A percentile compares a stretch with the other conserved stretches of the same genome.
phyloP scores from a whole-genome alignment of 1,284 basidiomycete species.

The Moniliella sp. region DNA sequence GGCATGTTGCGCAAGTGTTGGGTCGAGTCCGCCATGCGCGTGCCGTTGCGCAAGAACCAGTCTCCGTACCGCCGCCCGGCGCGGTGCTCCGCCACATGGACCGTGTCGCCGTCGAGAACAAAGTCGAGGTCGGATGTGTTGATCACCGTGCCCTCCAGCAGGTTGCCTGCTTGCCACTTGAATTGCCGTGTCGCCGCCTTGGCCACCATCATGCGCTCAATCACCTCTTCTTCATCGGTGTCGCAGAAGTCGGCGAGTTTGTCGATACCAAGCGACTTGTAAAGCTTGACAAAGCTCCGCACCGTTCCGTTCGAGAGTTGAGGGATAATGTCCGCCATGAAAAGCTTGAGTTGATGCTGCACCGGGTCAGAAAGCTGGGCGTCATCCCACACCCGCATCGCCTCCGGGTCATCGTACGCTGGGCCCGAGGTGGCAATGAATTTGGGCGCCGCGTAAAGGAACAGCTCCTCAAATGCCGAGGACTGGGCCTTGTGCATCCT shows the following conservation, averaged over 20 bases:
- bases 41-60: conserved; percentile 61
- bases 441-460: conserved; percentile 79
- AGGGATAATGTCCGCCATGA: conserved; percentile 55
- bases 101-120: conserved; percentile 80
- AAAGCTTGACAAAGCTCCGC: conserved; percentile 76
- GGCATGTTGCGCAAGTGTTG: conserved; percentile 18
- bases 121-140: conserved; percentile 85
- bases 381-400: conserved; percentile 43
- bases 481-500: conserved; percentile 50
- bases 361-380: conserved; percentile 47
- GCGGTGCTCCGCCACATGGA: conserved; percentile 79
- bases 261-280: conserved; percentile 71
- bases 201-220: conserved; percentile 89
- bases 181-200: conserved; percentile 49
- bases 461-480: conserved; percentile 69
- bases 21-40: conserved; percentile 19
- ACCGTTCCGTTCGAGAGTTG: conserved; percentile 61
- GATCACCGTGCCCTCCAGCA: conserved; percentile 67
- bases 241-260: conserved; percentile 73
- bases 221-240: conserved; percentile 71
- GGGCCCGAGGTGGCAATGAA: conserved; percentile 74
- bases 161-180: conserved; percentile 46
- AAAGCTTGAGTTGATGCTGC: conserved; percentile 60
- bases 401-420: conserved; percentile 62
- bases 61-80: conserved; percentile 76